Conservation (phyloP, 768 basidiomycete genomes). For the Clitopilus passeckerianus region DNA sequence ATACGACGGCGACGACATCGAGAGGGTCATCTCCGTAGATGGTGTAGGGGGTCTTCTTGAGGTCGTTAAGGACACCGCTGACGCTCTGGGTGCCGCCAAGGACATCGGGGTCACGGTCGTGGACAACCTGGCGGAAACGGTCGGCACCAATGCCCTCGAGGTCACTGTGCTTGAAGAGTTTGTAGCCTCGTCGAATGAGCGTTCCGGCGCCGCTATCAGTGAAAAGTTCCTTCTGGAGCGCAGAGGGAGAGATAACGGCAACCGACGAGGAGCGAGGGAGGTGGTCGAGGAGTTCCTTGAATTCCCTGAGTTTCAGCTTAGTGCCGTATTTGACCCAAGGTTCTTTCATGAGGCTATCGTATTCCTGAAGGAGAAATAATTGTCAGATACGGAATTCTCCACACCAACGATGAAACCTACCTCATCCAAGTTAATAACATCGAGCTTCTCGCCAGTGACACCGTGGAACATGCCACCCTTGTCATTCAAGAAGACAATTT, state of each 20-base stretch:
- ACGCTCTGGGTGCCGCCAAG: conserved; percentile 79
- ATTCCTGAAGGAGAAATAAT: conserved; percentile 57
- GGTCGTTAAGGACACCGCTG: conserved; percentile 76
- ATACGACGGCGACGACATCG: conserved; percentile 91
- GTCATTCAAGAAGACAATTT: conserved; percentile 97
- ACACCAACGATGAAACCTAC: conserved; percentile 30
- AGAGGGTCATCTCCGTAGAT: conserved; percentile 99
- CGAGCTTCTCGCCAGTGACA: conserved; percentile 92
- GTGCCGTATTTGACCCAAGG: conserved; percentile 99
- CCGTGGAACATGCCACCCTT: conserved; percentile 99
- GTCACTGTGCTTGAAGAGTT: conserved; percentile 84
- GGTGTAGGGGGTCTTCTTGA: conserved; percentile 82
- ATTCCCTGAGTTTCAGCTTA: conserved; percentile 97
- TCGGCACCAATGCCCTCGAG: conserved; percentile 88
- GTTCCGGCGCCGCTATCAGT: conserved; percentile 98
- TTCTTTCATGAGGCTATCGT: conserved; percentile 94
- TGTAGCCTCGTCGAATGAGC: conserved; percentile 96
- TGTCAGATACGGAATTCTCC: background rate
- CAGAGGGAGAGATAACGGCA: conserved; percentile 91
- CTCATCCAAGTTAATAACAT: conserved; percentile 97
- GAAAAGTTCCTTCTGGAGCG: conserved; percentile 96
- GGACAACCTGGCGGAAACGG: conserved; percentile 89
- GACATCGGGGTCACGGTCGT: conserved; percentile 94
- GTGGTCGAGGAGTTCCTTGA: conserved; percentile 97
- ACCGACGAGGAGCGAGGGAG: conserved; percentile 98